These are phyloP conservation scores for Melaleuca alternifolia DNA, from an alignment of 345 rosid genomes.

Conservation along the genomic window DNA sequence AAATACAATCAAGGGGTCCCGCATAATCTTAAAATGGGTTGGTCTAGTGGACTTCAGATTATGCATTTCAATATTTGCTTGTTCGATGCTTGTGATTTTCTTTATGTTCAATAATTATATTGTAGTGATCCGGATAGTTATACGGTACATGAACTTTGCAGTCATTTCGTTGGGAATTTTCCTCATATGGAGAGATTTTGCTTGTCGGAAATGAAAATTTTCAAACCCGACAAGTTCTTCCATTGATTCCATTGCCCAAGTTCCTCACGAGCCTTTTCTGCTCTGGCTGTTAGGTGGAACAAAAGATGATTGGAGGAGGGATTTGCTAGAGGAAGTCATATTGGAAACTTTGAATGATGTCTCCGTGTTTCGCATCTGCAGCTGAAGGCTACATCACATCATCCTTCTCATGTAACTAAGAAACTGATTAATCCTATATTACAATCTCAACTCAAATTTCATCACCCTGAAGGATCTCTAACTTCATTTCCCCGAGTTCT, in stretches of 20 bases:
- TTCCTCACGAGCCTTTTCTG: background rate
- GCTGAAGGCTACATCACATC: background rate
- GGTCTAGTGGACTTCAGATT: background rate
- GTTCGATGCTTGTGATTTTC: background rate
- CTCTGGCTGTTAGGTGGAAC: background rate
- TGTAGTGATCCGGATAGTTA: background rate
- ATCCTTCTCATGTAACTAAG: background rate
- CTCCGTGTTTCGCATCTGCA: background rate
- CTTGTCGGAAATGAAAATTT: background rate
- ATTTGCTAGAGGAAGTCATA: background rate
- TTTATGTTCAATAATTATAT: background rate
- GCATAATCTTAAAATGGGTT: background rate
- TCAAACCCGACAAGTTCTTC: background rate
- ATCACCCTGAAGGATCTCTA: background rate
- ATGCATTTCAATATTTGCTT: background rate
- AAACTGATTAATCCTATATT: background rate
- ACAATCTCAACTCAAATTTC: background rate
- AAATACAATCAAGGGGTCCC: background rate
- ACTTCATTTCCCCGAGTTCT: background rate
- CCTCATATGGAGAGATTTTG: background rate
- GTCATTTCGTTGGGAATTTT: background rate
- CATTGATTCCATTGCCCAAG: background rate
- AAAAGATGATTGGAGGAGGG: background rate
- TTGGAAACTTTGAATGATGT: background rate
- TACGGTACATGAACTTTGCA: background rate